Conservation (phyloP, 208 protist genomes). For the Endotrypanum monterogeii region DNA sequence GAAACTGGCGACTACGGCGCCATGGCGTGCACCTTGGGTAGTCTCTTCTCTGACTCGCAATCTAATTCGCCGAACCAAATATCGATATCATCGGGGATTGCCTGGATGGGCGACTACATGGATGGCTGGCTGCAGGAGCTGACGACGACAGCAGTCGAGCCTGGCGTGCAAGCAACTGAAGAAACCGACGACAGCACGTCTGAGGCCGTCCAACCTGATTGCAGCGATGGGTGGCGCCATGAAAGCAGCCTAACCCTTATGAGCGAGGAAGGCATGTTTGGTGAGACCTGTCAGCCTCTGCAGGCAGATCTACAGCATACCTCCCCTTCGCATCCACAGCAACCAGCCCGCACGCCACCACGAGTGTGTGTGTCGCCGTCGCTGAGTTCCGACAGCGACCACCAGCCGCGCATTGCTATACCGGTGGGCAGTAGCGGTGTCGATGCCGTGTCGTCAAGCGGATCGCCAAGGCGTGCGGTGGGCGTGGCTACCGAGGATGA, state of each 20-base stretch:
- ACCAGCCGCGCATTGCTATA: neutral
- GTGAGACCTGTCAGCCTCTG: too few relatives aligned
- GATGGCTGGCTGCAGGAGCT: neutral
- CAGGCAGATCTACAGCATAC: neutral
- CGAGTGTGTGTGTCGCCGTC: neutral
- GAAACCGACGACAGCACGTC: neutral
- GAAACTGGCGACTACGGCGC: neutral
- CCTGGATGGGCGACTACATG: neutral
- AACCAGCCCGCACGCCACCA: neutral
- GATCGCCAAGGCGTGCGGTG: neutral
- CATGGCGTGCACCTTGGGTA: slow-evolving; percentile 4
- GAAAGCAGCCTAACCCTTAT: neutral
- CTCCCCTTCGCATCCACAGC: neutral
- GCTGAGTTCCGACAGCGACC: neutral
- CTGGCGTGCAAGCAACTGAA: neutral
- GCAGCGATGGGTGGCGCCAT: neutral
- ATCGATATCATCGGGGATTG: neutral
- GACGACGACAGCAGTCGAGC: neutral
- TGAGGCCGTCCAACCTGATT: neutral
- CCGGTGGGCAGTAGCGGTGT: neutral
- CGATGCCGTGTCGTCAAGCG: neutral
- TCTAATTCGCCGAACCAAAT: neutral
- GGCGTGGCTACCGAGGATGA: neutral
- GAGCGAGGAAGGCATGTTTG: neutral
- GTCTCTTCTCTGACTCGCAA: slow-evolving; percentile 3